These are phyloP conservation scores for Kentomonas sorsogonicus DNA, from an alignment of 208 protist genomes.

Conservation along the genomic window DNA sequence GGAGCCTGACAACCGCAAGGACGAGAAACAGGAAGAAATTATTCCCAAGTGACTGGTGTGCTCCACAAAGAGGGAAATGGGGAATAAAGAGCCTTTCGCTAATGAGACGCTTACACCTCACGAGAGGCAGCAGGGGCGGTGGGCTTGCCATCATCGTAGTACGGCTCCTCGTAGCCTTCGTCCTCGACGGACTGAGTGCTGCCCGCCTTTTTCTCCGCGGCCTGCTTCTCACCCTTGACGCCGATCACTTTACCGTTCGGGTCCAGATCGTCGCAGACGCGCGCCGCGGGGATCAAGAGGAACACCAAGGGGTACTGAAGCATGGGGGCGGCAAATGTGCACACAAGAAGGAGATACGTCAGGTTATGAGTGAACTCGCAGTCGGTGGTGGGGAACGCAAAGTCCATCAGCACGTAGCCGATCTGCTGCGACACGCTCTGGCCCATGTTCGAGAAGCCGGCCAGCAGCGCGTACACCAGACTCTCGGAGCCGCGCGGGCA, in stretches of 20 bases:
- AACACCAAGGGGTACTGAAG: conserved; percentile 48
- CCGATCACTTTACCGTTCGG: conserved; percentile 24
- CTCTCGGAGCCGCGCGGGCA: conserved; percentile 78
- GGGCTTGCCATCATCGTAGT: too few relatives aligned
- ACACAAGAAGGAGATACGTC: conserved; percentile 45
- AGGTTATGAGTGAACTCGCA: conserved; percentile 75
- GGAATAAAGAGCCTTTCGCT: background rate
- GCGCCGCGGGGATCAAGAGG: conserved; percentile 49
- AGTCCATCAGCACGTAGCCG: conserved; percentile 51
- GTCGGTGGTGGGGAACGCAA: conserved; percentile 41
- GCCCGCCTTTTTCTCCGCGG: background rate
- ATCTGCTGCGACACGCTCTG: conserved; percentile 27
- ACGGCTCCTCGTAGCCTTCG: background rate
- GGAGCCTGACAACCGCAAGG: background rate
- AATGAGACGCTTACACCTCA: too few relatives aligned
- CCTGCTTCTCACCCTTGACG: conserved; percentile 1
- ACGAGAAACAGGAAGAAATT: background rate
- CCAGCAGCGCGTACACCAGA: conserved; percentile 74
- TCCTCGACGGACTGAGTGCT: background rate
- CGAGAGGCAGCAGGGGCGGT: too few relatives aligned
- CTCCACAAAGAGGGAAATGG: background rate
- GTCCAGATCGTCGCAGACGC: conserved; percentile 51
- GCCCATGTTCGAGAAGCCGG: conserved; percentile 67
- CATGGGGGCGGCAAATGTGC: conserved; percentile 42
- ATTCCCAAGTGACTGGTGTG: background rate